A percentile compares a stretch with the other conserved stretches of the same genome.
Evolutionary conservation across 768 basidiomycete species (phyloP).

Genomic region (Holtermanniella nyarrowii): DNA sequence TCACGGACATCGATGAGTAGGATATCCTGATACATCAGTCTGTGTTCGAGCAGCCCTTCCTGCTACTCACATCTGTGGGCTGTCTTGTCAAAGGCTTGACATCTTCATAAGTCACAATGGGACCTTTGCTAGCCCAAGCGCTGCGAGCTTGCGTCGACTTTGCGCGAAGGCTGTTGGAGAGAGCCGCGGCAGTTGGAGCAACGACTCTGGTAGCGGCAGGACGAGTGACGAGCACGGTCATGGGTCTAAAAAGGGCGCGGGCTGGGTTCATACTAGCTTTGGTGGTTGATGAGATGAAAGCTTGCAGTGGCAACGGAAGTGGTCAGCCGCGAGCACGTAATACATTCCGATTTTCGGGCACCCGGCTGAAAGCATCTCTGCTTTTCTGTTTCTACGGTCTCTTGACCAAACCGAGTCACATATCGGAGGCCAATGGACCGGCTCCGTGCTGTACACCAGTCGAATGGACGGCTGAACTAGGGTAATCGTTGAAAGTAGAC

Average conservation of each 20-base stretch:
- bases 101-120: slow-evolving; percentile 63
- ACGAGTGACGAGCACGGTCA: neutral
- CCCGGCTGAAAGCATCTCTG: too few relatives aligned
- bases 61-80: slow-evolving; percentile 50
- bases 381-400: too few relatives aligned
- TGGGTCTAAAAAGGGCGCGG: neutral
- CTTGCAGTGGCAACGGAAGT: too few relatives aligned
- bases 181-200: neutral
- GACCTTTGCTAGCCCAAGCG: slow-evolving; percentile 53
- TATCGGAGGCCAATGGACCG: too few relatives aligned
- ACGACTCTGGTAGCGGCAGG: neutral
- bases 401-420: too few relatives aligned
- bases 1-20: slow-evolving; percentile 59
- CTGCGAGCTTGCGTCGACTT: slow-evolving; percentile 8
- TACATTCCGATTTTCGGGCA: too few relatives aligned
- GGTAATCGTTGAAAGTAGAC: too few relatives aligned
- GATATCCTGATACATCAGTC: slow-evolving; percentile 21
- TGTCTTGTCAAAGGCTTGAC: slow-evolving; percentile 67
- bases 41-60: neutral
- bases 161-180: neutral
- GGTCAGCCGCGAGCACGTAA: too few relatives aligned
- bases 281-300: too few relatives aligned
- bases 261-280: neutral
- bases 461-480: too few relatives aligned
- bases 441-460: too few relatives aligned